These are phyloP conservation scores for Boletus sp. DNA, from an alignment of 768 basidiomycete genomes.

Conservation along the genomic window DNA sequence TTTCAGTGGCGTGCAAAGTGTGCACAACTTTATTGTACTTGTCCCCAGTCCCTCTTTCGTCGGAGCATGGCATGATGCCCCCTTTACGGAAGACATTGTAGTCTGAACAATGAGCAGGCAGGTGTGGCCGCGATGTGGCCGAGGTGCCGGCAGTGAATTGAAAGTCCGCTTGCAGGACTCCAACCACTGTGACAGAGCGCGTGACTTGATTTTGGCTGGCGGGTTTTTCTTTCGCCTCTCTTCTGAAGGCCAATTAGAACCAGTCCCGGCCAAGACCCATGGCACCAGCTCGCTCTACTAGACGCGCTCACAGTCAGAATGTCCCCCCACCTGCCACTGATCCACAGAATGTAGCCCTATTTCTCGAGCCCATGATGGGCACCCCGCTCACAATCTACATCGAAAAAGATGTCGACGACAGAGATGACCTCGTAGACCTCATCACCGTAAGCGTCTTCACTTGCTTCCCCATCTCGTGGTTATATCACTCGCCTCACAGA, in stretches of 20 bases:
- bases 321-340: constrained; percentile 29
- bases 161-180: constrained; percentile 30
- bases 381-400: constrained; percentile 72
- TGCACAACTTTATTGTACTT: no score
- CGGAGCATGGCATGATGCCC: no score
- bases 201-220: constrained; percentile 1
- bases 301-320: constrained; percentile 43
- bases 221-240: constrained; percentile 17
- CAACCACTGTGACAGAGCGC: constrained; percentile 24
- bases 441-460: constrained; percentile 54
- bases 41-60: no score
- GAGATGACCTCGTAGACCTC: constrained; percentile 58
- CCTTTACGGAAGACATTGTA: no score
- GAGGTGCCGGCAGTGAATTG: constrained; percentile 10
- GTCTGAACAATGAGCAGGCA: no score
- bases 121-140: background rate
- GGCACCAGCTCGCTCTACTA: constrained; percentile 71
- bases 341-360: constrained; percentile 48
- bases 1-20: no score
- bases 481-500: constrained; percentile 41
- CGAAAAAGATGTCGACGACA: constrained; percentile 77
- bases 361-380: constrained; percentile 83
- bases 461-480: background rate
- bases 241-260: constrained; percentile 21
- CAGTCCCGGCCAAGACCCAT: constrained; percentile 57